Conservation (phyloP, 805 yeast genomes). For the Metschnikowia peoriensis region DNA sequence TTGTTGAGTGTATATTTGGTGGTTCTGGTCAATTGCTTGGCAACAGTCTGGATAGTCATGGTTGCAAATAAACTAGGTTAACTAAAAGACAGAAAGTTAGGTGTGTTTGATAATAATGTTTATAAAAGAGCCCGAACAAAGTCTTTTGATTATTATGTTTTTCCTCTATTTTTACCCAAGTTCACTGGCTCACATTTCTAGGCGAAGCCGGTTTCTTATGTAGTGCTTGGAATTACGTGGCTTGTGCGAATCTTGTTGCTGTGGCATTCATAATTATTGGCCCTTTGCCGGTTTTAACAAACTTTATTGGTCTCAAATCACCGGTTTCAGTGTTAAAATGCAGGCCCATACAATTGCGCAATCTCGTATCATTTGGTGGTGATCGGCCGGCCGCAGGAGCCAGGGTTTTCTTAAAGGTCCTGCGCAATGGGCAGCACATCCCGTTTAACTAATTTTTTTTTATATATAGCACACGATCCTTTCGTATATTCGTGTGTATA, state of each 20-base stretch:
- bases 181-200: too few species aligned
- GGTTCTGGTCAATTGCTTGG: conserved; percentile 34
- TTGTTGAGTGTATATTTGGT: conserved; percentile 48
- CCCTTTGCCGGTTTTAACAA: background rate
- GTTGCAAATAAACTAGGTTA: conserved; percentile 4
- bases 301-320: background rate
- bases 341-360: background rate
- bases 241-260: background rate
- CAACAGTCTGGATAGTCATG: conserved; percentile 37
- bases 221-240: background rate
- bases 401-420: background rate
- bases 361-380: background rate
- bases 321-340: background rate
- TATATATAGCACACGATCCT: too few species aligned
- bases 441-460: too few species aligned
- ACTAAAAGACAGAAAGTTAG: too few species aligned
- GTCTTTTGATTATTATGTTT: too few species aligned
- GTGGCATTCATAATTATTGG: background rate
- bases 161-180: too few species aligned
- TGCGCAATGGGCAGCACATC: background rate
- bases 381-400: background rate
- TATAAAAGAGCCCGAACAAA: background rate
- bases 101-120: too few species aligned
- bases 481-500: too few species aligned
- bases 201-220: background rate